Percentiles rank a stretch among this genome's conserved stretches.
These are phyloP conservation scores for Polytrichum formosum DNA, from an alignment of 225 moss, liverwort and hornwort species.

Conservation along the genomic window DNA sequence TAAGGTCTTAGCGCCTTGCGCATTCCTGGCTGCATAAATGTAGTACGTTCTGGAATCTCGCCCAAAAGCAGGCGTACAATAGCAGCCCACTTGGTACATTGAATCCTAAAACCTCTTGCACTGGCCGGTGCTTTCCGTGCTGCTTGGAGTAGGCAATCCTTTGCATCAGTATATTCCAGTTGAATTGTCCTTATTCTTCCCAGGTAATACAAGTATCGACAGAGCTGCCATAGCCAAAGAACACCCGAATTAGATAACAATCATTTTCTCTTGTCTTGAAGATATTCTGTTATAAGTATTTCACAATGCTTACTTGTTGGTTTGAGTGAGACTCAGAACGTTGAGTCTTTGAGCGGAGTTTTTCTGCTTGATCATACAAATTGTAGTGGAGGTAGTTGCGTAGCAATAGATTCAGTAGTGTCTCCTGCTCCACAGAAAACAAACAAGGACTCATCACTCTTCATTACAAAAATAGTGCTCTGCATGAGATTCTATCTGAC, in stretches of 20 bases:
- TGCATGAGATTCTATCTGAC: no score
- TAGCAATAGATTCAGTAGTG: slow-evolving; percentile 75
- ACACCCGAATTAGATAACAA: slow-evolving; percentile 8
- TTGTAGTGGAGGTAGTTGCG: slow-evolving; percentile 94
- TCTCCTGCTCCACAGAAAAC: slow-evolving; percentile 53
- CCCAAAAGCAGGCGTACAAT: slow-evolving; percentile 92
- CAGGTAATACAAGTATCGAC: slow-evolving; percentile 90
- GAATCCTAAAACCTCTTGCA: slow-evolving; percentile 91
- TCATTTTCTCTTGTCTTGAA: no score
- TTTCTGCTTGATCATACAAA: slow-evolving; percentile 94
- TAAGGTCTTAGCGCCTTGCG: slow-evolving; percentile 88
- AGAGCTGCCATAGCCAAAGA: slow-evolving; percentile 59
- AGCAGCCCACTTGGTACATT: slow-evolving; percentile 97
- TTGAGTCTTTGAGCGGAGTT: slow-evolving; percentile 88
- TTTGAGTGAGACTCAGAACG: slow-evolving; percentile 96
- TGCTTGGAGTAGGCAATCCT: slow-evolving; percentile 92
- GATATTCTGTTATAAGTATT: no score
- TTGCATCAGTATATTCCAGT: slow-evolving; percentile 93
- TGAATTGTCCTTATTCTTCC: slow-evolving; percentile 95
- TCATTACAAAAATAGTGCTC: no score
- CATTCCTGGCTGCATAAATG: slow-evolving; percentile 98
- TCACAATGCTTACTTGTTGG: slow-evolving; percentile 55
- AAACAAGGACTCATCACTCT: no score
- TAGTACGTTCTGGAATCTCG: slow-evolving; percentile 97
- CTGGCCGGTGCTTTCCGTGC: slow-evolving; percentile 87